These are phyloP conservation scores for Mrakiaceae sp. DNA, from an alignment of 1,284 basidiomycete species.

Conservation along the genomic window DNA sequence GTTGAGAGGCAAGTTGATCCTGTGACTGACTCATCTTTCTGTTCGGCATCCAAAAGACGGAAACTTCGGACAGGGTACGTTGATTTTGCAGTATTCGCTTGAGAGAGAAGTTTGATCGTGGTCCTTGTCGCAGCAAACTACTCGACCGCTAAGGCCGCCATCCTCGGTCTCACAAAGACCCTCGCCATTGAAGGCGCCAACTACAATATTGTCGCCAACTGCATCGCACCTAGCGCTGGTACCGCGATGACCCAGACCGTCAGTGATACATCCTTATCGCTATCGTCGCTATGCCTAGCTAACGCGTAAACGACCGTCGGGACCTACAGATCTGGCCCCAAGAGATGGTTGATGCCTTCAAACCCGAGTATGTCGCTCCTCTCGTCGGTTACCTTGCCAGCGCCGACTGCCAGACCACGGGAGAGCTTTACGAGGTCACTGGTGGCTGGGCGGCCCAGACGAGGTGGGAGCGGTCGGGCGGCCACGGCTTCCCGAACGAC, in stretches of 20 bases:
- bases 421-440: constrained; percentile 73
- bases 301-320: not conserved
- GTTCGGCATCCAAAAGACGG: constrained; percentile 48
- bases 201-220: constrained; percentile 81
- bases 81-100: not conserved
- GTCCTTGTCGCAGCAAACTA: constrained; percentile 46
- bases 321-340: constrained; percentile 49
- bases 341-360: constrained; percentile 90
- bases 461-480: constrained; percentile 85
- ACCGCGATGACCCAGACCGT: constrained; percentile 83
- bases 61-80: constrained; percentile 72
- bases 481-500: constrained; percentile 77
- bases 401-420: constrained; percentile 61
- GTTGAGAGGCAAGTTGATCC: not conserved
- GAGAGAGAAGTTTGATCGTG: not conserved
- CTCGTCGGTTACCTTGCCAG: constrained; percentile 85
- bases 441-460: constrained; percentile 90
- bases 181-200: constrained; percentile 87
- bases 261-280: constrained; percentile 33
- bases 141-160: constrained; percentile 84
- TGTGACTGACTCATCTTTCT: not conserved
- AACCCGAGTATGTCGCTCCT: constrained; percentile 87
- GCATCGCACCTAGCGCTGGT: constrained; percentile 79
- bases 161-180: constrained; percentile 79
- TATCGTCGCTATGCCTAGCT: not conserved